Evolutionary conservation across 768 basidiomycete genomes (phyloP).

Genomic region (Hydnomerulius pinastri): DNA sequence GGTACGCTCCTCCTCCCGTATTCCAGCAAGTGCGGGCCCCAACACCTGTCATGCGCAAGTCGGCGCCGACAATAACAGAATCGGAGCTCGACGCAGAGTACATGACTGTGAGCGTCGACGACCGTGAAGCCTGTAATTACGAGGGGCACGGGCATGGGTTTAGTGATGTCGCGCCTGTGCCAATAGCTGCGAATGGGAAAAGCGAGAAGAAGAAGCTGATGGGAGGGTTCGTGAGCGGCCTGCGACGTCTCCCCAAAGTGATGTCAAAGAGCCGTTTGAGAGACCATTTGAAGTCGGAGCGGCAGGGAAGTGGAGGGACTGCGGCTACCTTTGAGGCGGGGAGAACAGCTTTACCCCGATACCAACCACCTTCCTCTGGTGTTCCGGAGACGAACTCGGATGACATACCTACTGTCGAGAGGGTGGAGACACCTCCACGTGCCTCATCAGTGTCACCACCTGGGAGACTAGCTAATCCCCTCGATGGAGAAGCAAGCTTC

Average conservation of each 20-base stretch:
- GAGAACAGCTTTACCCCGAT: slow-evolving; percentile 20
- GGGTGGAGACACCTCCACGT: slow-evolving; percentile 25
- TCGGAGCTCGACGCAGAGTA: slow-evolving; percentile 35
- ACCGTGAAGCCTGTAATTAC: slow-evolving; percentile 19
- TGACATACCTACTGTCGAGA: slow-evolving; percentile 30
- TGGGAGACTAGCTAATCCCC: slow-evolving; percentile 12
- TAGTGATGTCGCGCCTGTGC: slow-evolving; percentile 23
- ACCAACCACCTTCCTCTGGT: slow-evolving; percentile 19
- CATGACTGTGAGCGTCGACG: slow-evolving; percentile 33
- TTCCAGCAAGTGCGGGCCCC: slow-evolving; percentile 26
- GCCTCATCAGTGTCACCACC: slow-evolving; percentile 27
- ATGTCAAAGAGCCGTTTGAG: slow-evolving; percentile 32
- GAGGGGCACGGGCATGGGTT: slow-evolving; percentile 24
- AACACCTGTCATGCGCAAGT: slow-evolving; percentile 30
- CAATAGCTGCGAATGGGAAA: slow-evolving; percentile 24
- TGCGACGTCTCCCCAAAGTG: slow-evolving; percentile 34
- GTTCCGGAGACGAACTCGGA: slow-evolving; percentile 26
- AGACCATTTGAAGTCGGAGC: slow-evolving; percentile 25
- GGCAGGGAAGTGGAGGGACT: slow-evolving; percentile 13
- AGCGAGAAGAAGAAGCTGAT: slow-evolving; percentile 33
- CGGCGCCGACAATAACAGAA: slow-evolving; percentile 31
- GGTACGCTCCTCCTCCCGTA: slow-evolving; percentile 18
- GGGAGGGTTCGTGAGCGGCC: slow-evolving; percentile 31
- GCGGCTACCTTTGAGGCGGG: slow-evolving; percentile 8
- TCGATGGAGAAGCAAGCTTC: slow-evolving; percentile 22